Base-by-base conservation (phyloP, 2,329 filamentous ascomycete genomes). In the Pseudogymnoascus sp. region DNA sequence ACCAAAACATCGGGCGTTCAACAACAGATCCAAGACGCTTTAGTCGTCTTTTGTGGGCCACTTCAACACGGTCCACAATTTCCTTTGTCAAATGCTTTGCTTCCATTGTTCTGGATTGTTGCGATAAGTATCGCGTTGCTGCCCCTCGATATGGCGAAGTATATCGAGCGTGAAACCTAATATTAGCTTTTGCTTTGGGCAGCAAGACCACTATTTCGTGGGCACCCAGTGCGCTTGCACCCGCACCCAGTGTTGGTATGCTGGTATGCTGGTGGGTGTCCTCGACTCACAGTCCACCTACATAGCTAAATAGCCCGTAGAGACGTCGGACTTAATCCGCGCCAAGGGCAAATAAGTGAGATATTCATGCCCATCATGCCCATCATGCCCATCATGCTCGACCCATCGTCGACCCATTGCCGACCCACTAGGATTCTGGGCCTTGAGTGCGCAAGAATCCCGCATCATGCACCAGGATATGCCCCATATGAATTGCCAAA, bases 1-100 rank as follows among this genome's bases (percentile, higher is more conserved):
- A 91, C 87, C 89, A 90, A 90, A 89, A 85, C 87, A 82, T 78
- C 79, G 81, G 87, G 83, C 83, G 85, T 88, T 90, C 87, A 90
- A 90, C 87, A 83, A 79, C 77, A 84, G 84, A 85, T 84, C 84
- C 84, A 87, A 84, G 83, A 81, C 82, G 81, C 80, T 80, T 79
- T 75, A 76, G 76, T 80, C 80, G 77, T 83, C 79, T 83, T 53
- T 75, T 72, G 80, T 78, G 80, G 78, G 78, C 80, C 80, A 85
- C 78, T 83, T 89, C 85, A 89, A 89, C 86, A 80, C 86, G 83
- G 81, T 76, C 72, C 77, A 76, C 70, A 71, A 76, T 75, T 75
- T 74, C 72, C 74, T 75, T 72, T 71, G 68, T 68, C 65, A 62
- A 63, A 63, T 62, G 46, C 63, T 65, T 64, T 44, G 40, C 44